Conservation (phyloP, 768 basidiomycete species). For the Pleurotus platypus region DNA sequence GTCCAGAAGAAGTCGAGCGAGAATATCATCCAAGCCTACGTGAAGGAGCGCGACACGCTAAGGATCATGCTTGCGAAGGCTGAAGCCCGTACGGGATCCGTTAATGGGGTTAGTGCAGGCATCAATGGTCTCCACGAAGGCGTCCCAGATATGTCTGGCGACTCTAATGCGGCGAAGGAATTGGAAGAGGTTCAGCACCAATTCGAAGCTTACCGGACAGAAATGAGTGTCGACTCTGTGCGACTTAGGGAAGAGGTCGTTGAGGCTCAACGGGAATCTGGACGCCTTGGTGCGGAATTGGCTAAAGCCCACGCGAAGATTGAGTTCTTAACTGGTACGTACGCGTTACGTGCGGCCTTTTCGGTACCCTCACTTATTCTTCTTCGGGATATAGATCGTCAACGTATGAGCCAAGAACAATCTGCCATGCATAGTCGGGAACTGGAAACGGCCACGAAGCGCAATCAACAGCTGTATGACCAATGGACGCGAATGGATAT, state of each 20-base stretch:
- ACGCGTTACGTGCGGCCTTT: conserved; percentile 1
- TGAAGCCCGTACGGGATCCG: conserved; percentile 25
- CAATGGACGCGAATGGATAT: conserved; percentile 75
- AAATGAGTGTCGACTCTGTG: conserved; percentile 76
- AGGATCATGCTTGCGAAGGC: conserved; percentile 67
- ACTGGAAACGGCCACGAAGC: conserved; percentile 60
- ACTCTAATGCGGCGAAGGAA: conserved; percentile 50
- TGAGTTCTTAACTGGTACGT: conserved; percentile 72
- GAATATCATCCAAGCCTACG: conserved; percentile 70
- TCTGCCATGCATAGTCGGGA: conserved; percentile 58
- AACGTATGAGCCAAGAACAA: conserved; percentile 70
- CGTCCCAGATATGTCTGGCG: conserved; percentile 11
- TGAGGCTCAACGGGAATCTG: conserved; percentile 63
- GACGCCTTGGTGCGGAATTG: conserved; percentile 58
- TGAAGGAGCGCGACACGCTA: conserved; percentile 86
- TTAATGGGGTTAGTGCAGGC: conserved; percentile 18
- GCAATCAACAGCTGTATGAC: conserved; percentile 71
- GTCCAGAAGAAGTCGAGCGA: conserved; percentile 70
- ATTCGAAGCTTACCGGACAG: conserved; percentile 75
- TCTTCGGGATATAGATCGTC: conserved; percentile 47
- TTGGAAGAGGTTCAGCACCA: conserved; percentile 72
- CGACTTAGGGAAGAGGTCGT: conserved; percentile 69
- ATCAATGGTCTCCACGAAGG: conserved; percentile 7
- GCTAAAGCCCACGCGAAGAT: conserved; percentile 84
- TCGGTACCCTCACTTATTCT: conserved; percentile 7